Evolutionary conservation across 78 protist species (phyloP).

Genomic region (Tieghemostelium lacteum): DNA sequence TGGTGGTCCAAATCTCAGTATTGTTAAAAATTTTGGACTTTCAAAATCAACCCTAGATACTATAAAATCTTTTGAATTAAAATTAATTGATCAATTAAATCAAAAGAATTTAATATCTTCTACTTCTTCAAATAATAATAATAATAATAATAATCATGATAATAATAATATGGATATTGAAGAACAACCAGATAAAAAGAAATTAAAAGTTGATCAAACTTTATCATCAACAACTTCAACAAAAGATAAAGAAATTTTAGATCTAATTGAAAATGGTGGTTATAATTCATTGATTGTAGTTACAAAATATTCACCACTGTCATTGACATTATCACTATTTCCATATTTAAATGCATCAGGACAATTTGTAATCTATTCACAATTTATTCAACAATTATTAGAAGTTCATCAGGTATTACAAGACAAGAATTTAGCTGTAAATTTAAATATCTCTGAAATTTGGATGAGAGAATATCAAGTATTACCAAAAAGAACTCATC

Average conservation of each 20-base stretch:
- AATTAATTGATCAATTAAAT: conserved; percentile 21
- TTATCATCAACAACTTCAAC: neutral
- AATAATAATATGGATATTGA: neutral
- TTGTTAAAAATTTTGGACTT: conserved; percentile 66
- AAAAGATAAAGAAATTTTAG: conserved; percentile 5
- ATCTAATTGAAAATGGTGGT: too few relatives aligned
- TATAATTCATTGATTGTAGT: conserved; percentile 40
- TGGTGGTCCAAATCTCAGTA: conserved; percentile 57
- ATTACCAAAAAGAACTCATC: conserved; percentile 80
- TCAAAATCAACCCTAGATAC: neutral
- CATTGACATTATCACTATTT: conserved; percentile 18
- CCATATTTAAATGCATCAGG: conserved; percentile 52
- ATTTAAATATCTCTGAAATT: conserved; percentile 48
- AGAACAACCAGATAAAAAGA: neutral
- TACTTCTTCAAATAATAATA: neutral
- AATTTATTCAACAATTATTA: conserved; percentile 24
- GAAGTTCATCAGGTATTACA: conserved; percentile 52
- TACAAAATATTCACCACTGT: conserved; percentile 62
- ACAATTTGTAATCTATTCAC: conserved; percentile 50
- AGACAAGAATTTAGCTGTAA: conserved; percentile 22
- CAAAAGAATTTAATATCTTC: neutral
- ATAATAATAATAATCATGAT: conserved; percentile 1
- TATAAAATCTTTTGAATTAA: conserved; percentile 33
- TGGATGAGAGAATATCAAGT: conserved; percentile 85
- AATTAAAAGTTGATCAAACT: neutral